Conservation (phyloP, 2,329 filamentous ascomycete species). For the Fusarium oligoseptatum region DNA sequence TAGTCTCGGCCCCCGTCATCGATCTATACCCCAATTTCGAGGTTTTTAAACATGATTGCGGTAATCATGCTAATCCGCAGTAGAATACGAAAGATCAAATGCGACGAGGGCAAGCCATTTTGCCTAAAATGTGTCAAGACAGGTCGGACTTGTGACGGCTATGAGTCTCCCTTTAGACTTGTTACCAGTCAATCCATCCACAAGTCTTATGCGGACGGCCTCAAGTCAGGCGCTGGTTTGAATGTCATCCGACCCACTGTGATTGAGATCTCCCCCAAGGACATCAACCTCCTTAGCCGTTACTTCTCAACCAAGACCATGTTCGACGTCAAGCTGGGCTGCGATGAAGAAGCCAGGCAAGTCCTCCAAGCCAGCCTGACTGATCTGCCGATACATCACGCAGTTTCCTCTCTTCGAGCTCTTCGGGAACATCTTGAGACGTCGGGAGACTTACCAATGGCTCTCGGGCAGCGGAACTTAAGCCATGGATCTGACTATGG, state of each 20-base stretch:
- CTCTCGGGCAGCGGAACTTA: constrained; percentile 45
- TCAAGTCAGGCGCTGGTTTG: constrained; percentile 33
- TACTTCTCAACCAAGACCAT: constrained; percentile 59
- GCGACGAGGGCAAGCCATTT: constrained; percentile 53
- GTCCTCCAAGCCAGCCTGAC: constrained; percentile 55
- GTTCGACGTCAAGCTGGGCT: constrained; percentile 54
- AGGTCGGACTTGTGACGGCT: constrained; percentile 59
- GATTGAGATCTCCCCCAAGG: constrained; percentile 37
- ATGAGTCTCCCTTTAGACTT: constrained; percentile 55
- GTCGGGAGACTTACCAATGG: constrained; percentile 43
- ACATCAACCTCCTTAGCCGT: constrained; percentile 53
- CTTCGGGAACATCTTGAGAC: constrained; percentile 57
- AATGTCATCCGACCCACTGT: constrained; percentile 36
- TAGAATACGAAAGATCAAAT: constrained; percentile 55
- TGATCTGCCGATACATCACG: constrained; percentile 54
- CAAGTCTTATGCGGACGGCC: background rate
- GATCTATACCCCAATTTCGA: constrained; percentile 12
- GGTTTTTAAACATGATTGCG: background rate
- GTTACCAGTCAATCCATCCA: constrained; percentile 38
- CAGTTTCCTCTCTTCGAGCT: constrained; percentile 55
- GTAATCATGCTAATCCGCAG: constrained; percentile 29
- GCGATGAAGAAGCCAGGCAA: constrained; percentile 55
- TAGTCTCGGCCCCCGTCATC: constrained; percentile 16
- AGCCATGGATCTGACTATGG: constrained; percentile 54
- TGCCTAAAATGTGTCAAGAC: constrained; percentile 54